Evolutionary conservation across 2,329 filamentous ascomycete species (phyloP).

Genomic region (Cryphonectria carpinicola): DNA sequence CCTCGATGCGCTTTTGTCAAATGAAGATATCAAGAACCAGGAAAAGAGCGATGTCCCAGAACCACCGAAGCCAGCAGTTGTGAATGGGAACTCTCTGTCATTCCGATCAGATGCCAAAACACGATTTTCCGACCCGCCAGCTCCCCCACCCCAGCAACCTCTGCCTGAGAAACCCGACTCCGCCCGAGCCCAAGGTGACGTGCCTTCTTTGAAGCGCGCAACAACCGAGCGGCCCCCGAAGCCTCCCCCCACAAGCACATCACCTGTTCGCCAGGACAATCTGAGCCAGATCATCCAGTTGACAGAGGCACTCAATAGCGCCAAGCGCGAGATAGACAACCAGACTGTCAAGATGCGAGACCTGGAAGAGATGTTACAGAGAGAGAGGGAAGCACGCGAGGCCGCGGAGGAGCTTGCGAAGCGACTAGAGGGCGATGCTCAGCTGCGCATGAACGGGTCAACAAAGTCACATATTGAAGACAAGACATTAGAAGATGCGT

Average conservation of each 20-base stretch:
- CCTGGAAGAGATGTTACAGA: constrained; percentile 75
- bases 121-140: constrained; percentile 89
- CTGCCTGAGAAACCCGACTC: constrained; percentile 90
- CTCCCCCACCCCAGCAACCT: constrained; percentile 89
- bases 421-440: constrained; percentile 63
- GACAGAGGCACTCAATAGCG: constrained; percentile 80
- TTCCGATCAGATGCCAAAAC: constrained; percentile 77
- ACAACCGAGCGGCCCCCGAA: constrained; percentile 74
- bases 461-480: constrained; percentile 43
- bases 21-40: constrained; percentile 66
- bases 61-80: constrained; percentile 49
- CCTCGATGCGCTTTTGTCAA: constrained; percentile 74
- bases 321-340: constrained; percentile 85
- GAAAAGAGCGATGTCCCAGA: constrained; percentile 57
- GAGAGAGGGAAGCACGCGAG: constrained; percentile 81
- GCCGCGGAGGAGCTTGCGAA: constrained; percentile 82
- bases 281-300: constrained; percentile 79
- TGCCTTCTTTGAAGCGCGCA: constrained; percentile 71
- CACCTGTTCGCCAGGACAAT: constrained; percentile 63
- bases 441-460: constrained; percentile 45
- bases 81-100: constrained; percentile 55
- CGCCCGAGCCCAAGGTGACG: constrained; percentile 46
- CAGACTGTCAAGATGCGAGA: constrained; percentile 80
- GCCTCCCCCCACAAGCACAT: constrained; percentile 54
- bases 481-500: constrained; percentile 49